Evolutionary conservation across 306 rosid genomes (phyloP).

Genomic region (Erythrophleum fordii): DNA sequence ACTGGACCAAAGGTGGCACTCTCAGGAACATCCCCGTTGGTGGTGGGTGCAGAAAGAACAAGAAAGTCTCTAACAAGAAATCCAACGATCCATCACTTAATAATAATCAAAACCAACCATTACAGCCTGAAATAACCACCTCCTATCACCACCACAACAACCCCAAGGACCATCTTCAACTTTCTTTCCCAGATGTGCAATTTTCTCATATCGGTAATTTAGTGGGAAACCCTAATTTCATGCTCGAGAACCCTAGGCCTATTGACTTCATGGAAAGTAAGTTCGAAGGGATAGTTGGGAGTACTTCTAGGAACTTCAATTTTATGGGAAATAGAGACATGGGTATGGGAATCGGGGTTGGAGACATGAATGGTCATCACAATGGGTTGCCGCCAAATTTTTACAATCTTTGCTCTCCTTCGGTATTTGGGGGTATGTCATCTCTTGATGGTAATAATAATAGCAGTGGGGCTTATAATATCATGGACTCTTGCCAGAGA

Average conservation of each 20-base stretch:
- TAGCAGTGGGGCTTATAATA: constrained; percentile 31
- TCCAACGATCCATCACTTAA: constrained; percentile 46
- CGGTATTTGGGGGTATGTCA: constrained; percentile 61
- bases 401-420: constrained; percentile 52
- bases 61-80: constrained; percentile 75
- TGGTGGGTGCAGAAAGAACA: constrained; percentile 95
- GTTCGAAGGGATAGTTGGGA: constrained; percentile 50
- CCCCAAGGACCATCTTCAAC: constrained; percentile 73
- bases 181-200: constrained; percentile 70
- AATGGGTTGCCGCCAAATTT: constrained; percentile 45
- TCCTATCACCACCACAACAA: constrained; percentile 21
- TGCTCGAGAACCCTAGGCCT: constrained; percentile 59
- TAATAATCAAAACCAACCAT: constrained; percentile 41
- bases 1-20: constrained; percentile 98
- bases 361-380: constrained; percentile 38
- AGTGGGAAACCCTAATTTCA: constrained; percentile 53
- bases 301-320: constrained; percentile 53
- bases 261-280: constrained; percentile 85
- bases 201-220: constrained; percentile 65
- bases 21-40: constrained; percentile 96
- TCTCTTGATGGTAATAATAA: constrained; percentile 49
- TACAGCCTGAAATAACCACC: constrained; percentile 33
- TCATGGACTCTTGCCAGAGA: constrained; percentile 77
- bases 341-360: constrained; percentile 50
- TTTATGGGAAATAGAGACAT: constrained; percentile 56